Evolutionary conservation across 2,329 filamentous ascomycete genomes (phyloP).

Genomic region (Nothophoma quercina): DNA sequence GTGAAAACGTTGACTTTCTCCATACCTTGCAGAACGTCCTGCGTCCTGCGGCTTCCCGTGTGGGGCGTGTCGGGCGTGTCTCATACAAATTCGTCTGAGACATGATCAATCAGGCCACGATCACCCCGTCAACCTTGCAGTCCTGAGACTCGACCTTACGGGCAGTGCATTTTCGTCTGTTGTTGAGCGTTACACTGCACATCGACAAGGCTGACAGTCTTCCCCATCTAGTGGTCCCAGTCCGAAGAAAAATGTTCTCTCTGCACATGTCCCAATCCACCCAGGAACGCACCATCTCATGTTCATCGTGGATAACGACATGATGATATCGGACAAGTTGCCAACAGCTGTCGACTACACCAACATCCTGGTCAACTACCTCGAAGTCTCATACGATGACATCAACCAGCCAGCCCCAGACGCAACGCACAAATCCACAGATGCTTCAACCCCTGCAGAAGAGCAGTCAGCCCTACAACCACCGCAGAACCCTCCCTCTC

Average conservation of each 20-base stretch:
- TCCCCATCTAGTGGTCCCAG: constrained; percentile 46
- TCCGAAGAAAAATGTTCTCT: constrained; percentile 66
- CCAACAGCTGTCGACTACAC: constrained; percentile 97
- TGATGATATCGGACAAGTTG: constrained; percentile 85
- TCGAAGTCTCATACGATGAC: constrained; percentile 86
- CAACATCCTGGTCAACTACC: constrained; percentile 97
- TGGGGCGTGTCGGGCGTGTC: constrained; percentile 32
- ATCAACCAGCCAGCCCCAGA: constrained; percentile 47
- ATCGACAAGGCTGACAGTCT: constrained; percentile 31
- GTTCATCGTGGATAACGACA: constrained; percentile 92
- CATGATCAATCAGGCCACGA: constrained; percentile 25
- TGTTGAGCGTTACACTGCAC: constrained; percentile 41
- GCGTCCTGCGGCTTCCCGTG: constrained; percentile 31
- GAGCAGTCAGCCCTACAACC: constrained; percentile 33
- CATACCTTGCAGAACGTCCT: constrained; percentile 13
- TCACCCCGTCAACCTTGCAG: constrained; percentile 18
- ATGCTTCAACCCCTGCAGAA: constrained; percentile 25
- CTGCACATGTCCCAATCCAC: constrained; percentile 80
- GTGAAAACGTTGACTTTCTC: constrained; percentile 48
- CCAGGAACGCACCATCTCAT: constrained; percentile 96
- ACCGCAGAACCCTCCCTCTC: constrained; percentile 52
- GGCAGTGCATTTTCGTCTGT: constrained; percentile 17
- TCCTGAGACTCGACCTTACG: constrained; percentile 18
- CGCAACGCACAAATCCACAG: constrained; percentile 22
- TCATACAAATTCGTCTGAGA: constrained; percentile 24